Evolutionary conservation across 352 stramenopile genomes (phyloP), one percentile per base, ranked within the genome.

Genomic region (Globisporangium cederbergense): DNA sequence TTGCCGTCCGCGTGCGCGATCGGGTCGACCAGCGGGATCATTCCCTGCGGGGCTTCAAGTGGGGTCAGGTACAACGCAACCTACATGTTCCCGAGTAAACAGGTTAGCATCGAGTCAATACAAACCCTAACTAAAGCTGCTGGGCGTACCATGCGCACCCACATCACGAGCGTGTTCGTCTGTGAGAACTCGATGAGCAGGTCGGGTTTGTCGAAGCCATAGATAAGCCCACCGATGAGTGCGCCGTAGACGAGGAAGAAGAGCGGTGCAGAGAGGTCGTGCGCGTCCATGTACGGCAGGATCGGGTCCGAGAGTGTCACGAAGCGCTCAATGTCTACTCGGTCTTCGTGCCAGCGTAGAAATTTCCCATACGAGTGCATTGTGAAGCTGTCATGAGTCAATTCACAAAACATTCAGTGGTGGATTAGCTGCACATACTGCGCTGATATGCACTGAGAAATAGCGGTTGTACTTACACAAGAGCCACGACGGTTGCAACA

Each of bases 171-270:
- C 8, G 69, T 64, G 34, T 72, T 66, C 13, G 69, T 76, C 56
- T 81, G 74, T 0, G 62, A 54, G 42, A 67, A 68, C 62, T 78
- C 72, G 20, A 78, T 50, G 32, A 81, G 64, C 14, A 79, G 7
- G 28, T 79, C 70, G 10, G 74, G 72, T 18, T 75, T 78, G 51
- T 69, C 68, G 54, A 61, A 63, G 5, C 51, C 49, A 57, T 81
- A 81, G 36, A 71, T 49, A 55, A 65, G 58, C 8, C 60, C 60
- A 11, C 56, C 36, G 34, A 74, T 34, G 14, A 81, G 52, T 14
- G 66, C 40, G 4, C 71, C 72, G 58, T 79, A 79, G 6, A 74
- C 74, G 16, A 81, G 51, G 10, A 76, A 49, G 11, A 67, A 73
- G 4, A 79, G 59, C 22, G 60, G 34, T 4, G 66, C n/a, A 2